These are phyloP conservation scores for Lodderomyces orthopsilosis DNA, from an alignment of 1,139 yeast genomes.

Conservation along the genomic window DNA sequence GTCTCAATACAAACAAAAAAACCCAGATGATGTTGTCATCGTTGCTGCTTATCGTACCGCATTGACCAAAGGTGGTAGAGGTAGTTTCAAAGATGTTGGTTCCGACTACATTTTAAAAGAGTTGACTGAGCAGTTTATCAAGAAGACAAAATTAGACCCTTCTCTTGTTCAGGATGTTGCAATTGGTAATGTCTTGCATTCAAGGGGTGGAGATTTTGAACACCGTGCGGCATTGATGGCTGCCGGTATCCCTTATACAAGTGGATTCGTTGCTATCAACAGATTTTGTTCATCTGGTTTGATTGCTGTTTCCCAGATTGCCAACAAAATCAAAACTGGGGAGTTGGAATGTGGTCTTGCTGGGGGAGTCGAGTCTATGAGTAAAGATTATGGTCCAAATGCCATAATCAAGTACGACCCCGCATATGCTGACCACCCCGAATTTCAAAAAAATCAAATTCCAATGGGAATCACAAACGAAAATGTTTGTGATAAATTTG, in stretches of 20 bases:
- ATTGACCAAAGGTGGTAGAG: conserved; percentile 34
- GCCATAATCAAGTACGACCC: conserved; percentile 23
- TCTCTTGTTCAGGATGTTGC: conserved; percentile 64
- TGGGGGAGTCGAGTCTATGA: conserved; percentile 46
- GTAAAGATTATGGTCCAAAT: conserved; percentile 38
- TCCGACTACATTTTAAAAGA: conserved; percentile 34
- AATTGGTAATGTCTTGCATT: conserved; percentile 78
- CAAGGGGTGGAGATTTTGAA: conserved; percentile 84
- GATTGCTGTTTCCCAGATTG: conserved; percentile 35
- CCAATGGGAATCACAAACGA: conserved; percentile 71
- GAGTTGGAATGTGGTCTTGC: conserved; percentile 36
- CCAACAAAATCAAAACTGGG: conserved; percentile 30
- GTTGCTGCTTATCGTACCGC: conserved; percentile 38
- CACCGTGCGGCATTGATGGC: conserved; percentile 63
- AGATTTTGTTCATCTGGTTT: conserved; percentile 44
- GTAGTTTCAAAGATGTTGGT: conserved; percentile 33
- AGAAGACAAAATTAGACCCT: conserved; percentile 25
- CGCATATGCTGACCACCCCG: conserved; percentile 17
- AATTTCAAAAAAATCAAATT: conserved; percentile 22
- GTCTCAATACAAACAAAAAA: conserved; percentile 13
- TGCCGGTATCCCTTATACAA: conserved; percentile 33
- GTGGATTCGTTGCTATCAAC: conserved; percentile 37
- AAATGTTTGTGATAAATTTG: conserved; percentile 39
- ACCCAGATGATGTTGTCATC: conserved; percentile 25
- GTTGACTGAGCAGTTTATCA: conserved; percentile 28